A percentile compares a stretch with the other conserved stretches of the same genome.
Conservation (phyloP, 768 basidiomycete species). For the Mycena galopus region DNA sequence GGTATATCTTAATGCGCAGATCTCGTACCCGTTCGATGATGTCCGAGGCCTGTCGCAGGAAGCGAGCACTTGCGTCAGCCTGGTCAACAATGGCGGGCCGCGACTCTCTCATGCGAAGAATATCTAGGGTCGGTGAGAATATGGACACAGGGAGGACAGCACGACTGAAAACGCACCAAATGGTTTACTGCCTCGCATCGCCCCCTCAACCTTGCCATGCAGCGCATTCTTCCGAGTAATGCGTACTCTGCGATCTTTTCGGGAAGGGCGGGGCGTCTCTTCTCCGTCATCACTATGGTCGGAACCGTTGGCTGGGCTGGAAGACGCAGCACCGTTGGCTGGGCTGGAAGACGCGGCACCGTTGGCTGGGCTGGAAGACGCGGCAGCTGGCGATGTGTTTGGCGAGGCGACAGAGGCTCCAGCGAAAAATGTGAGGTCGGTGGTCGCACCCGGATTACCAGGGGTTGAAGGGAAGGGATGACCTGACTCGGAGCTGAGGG, state of each 20-base stretch:
- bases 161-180: not conserved
- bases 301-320: not conserved
- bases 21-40: not conserved
- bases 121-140: not conserved
- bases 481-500: too few relatives aligned
- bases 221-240: not conserved
- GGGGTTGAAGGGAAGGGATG: too few relatives aligned
- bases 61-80: not conserved
- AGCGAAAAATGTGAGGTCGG: not conserved
- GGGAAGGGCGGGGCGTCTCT: not conserved
- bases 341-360: too few relatives aligned
- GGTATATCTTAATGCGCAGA: not conserved
- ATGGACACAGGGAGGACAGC: not conserved
- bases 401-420: not conserved
- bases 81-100: not conserved
- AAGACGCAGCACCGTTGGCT: not conserved
- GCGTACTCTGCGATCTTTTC: not conserved
- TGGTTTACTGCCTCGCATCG: not conserved
- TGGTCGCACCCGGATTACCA: not conserved
- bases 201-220: slow-evolving; percentile 2
- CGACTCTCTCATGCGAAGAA: not conserved
- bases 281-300: not conserved
- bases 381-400: too few relatives aligned
- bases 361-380: too few relatives aligned
- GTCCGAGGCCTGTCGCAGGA: not conserved